A percentile compares a stretch with the other conserved stretches of the same genome.
phyloP scores from a whole-genome alignment of 805 yeast genomes.

The Kuraishia cidri region DNA sequence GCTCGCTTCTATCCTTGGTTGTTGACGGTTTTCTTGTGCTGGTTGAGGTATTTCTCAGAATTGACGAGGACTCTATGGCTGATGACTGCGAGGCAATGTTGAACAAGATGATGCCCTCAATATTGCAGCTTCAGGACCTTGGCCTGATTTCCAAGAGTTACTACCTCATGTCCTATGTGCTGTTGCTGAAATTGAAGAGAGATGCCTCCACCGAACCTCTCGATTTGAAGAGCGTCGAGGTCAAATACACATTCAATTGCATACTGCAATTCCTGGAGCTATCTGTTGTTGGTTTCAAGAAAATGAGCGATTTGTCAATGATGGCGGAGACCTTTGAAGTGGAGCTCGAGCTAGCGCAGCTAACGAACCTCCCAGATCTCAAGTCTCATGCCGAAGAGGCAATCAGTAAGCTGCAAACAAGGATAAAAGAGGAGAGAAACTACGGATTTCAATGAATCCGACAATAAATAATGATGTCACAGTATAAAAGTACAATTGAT shows the following conservation, averaged over 20 bases:
- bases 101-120: constrained; percentile 30
- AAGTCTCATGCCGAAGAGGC: constrained; percentile 20
- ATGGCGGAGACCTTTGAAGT: constrained; percentile 28
- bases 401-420: constrained; percentile 16
- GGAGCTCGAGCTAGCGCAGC: constrained; percentile 26
- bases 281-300: constrained; percentile 35
- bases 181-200: constrained; percentile 11
- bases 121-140: constrained; percentile 28
- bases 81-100: constrained; percentile 36
- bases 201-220: constrained; percentile 1
- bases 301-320: constrained; percentile 25
- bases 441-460: constrained; percentile 4
- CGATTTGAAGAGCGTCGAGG: not conserved
- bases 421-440: constrained; percentile 17
- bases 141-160: constrained; percentile 29
- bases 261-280: constrained; percentile 28
- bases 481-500: not conserved
- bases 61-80: constrained; percentile 19
- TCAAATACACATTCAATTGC: constrained; percentile 13
- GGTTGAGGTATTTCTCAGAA: constrained; percentile 30
- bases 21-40: constrained; percentile 39
- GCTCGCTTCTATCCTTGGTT: constrained; percentile 31
- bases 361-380: constrained; percentile 19
- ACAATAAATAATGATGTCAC: constrained; percentile 2
- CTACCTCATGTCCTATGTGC: constrained; percentile 19